Evolutionary conservation across 2,329 filamentous ascomycete genomes (phyloP).

Genomic region (Volutella citrinella): DNA sequence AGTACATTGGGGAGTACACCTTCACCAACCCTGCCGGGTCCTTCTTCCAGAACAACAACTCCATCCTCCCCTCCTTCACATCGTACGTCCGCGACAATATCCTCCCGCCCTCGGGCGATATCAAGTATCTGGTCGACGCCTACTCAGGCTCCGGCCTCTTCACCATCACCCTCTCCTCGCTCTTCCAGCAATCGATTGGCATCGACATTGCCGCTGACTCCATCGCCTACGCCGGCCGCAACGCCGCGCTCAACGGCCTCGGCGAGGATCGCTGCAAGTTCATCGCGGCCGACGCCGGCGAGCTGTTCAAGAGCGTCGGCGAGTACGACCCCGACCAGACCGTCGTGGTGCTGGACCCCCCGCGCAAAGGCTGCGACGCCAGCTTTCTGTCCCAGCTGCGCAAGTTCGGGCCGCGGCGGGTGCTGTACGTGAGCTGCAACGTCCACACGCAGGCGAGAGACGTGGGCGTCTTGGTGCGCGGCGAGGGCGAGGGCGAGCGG

Average conservation of each 20-base stretch:
- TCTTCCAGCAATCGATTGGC: conserved; percentile 81
- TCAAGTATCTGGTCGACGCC: conserved; percentile 92
- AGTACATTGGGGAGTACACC: conserved; percentile 80
- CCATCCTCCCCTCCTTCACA: conserved; percentile 84
- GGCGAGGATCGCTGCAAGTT: conserved; percentile 69
- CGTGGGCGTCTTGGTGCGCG: conserved; percentile 80
- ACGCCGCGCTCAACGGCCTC: conserved; percentile 75
- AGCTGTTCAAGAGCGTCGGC: conserved; percentile 78
- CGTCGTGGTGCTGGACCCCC: conserved; percentile 93
- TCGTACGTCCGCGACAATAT: conserved; percentile 81
- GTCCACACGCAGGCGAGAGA: conserved; percentile 97
- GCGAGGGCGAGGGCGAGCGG: conserved; percentile 46
- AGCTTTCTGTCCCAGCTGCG: conserved; percentile 81
- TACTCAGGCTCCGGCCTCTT: conserved; percentile 98
- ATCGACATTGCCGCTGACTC: conserved; percentile 84
- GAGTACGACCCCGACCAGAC: conserved; percentile 75
- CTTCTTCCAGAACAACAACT: conserved; percentile 99
- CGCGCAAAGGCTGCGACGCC: conserved; percentile 88
- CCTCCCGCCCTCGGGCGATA: conserved; percentile 51
- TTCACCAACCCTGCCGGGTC: conserved; percentile 90
- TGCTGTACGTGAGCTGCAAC: conserved; percentile 96
- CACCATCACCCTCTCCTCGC: conserved; percentile 83
- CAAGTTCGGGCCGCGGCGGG: conserved; percentile 69
- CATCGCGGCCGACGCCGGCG: conserved; percentile 81
- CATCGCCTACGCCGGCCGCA: conserved; percentile 74